These are phyloP conservation scores for Patellaria atrata DNA, from an alignment of 495 filamentous ascomycete genomes.

Conservation along the genomic window DNA sequence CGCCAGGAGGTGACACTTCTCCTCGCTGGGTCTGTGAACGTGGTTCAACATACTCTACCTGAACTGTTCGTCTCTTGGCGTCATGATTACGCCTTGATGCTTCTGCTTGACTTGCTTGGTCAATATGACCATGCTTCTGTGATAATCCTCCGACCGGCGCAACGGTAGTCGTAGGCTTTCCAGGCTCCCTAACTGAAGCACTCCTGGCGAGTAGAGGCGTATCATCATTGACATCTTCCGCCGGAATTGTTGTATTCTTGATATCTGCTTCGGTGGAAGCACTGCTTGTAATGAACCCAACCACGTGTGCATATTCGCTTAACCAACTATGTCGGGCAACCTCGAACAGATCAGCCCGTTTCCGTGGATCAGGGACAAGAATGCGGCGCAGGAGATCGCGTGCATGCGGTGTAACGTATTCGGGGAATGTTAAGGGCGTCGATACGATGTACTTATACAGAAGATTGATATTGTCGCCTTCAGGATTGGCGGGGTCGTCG, in stretches of 20 bases:
- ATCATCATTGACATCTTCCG: too few species aligned
- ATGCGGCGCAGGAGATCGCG: conserved; percentile 85
- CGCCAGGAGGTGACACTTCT: conserved; percentile 29
- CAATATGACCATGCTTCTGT: conserved; percentile 63
- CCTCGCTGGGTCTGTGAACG: conserved; percentile 63
- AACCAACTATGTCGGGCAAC: conserved; percentile 98
- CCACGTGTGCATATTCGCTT: conserved; percentile 86
- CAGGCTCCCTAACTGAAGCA: conserved; percentile 79
- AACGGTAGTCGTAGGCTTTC: conserved; percentile 48
- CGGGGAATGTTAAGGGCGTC: conserved; percentile 91
- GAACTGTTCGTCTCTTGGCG: conserved; percentile 84
- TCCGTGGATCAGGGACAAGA: conserved; percentile 88
- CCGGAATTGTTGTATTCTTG: conserved; percentile 61
- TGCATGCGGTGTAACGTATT: conserved; percentile 97
- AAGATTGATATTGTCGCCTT: conserved; percentile 98
- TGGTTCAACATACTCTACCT: conserved; percentile 95
- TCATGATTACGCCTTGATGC: conserved; percentile 56
- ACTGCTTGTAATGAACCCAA: conserved; percentile 90
- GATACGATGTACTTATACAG: conserved; percentile 99
- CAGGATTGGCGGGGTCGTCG: conserved; percentile 94
- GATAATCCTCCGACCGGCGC: conserved; percentile 48
- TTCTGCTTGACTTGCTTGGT: conserved; percentile 46
- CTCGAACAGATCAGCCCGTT: conserved; percentile 91
- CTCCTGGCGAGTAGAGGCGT: conserved; percentile 60
- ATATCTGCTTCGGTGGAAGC: conserved; percentile 81